phyloP scores from a whole-genome alignment of 1,284 basidiomycete genomes.

The Leccinum fuscescens region DNA sequence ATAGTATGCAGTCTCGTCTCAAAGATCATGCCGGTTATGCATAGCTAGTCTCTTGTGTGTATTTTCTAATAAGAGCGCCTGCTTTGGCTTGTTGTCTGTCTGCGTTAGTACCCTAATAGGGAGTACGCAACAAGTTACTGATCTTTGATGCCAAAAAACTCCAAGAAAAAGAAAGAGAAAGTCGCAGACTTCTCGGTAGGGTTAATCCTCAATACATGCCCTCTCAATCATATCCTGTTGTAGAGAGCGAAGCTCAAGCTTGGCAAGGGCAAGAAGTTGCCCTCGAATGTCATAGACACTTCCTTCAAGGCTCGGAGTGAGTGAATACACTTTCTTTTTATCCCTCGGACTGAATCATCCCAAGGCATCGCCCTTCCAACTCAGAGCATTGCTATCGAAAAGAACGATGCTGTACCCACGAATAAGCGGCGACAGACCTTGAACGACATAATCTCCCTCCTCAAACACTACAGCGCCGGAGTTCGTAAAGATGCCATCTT shows the following conservation, averaged over 20 bases:
- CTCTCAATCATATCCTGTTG: constrained; percentile 6
- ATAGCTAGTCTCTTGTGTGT: no score
- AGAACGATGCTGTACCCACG: constrained; percentile 55
- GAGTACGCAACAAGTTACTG: neutral
- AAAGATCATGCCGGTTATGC: neutral
- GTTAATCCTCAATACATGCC: neutral
- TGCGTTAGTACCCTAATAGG: constrained; percentile 2
- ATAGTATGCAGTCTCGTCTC: neutral
- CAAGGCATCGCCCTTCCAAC: constrained; percentile 89
- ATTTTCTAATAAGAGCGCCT: neutral
- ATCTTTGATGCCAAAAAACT: constrained; percentile 76
- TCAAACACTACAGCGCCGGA: constrained; percentile 81
- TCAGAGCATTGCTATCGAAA: constrained; percentile 69
- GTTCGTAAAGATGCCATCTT: constrained; percentile 81
- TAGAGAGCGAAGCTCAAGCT: constrained; percentile 97
- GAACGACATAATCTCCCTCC: constrained; percentile 73
- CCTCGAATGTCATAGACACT: constrained; percentile 89
- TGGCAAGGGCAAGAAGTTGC: constrained; percentile 86
- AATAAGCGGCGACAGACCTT: constrained; percentile 80
- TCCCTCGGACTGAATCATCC: constrained; percentile 9
- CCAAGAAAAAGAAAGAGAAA: constrained; percentile 85
- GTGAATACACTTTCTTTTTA: constrained; percentile 15
- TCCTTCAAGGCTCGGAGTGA: constrained; percentile 91
- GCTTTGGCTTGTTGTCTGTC: neutral
- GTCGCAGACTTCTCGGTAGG: constrained; percentile 83